These are phyloP conservation scores for Naegleria gruberi DNA, from an alignment of 208 protist species.

Conservation along the genomic window DNA sequence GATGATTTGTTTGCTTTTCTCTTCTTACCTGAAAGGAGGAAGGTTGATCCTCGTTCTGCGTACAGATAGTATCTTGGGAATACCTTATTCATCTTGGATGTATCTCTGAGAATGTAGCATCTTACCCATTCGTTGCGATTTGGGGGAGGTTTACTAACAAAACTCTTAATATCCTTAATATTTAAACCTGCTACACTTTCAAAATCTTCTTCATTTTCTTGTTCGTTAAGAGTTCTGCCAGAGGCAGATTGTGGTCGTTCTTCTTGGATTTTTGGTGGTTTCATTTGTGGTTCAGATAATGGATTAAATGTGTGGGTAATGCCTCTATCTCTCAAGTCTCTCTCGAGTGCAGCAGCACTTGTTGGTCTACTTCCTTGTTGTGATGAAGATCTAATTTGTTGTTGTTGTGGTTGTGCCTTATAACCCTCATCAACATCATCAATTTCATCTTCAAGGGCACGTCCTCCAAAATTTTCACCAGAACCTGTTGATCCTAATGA, in stretches of 20 bases:
- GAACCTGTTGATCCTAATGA: background rate
- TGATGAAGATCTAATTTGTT: background rate
- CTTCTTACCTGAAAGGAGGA: conserved; percentile 52
- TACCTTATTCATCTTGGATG: conserved; percentile 32
- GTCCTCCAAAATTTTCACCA: too few species aligned
- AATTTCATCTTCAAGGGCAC: background rate
- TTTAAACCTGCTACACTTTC: background rate
- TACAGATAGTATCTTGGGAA: conserved; percentile 46
- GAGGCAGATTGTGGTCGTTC: background rate
- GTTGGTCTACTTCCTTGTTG: background rate
- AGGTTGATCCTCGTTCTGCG: conserved; percentile 39
- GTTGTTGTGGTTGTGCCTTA: background rate
- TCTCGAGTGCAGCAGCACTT: background rate
- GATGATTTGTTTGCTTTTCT: conserved; percentile 52
- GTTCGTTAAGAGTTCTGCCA: background rate
- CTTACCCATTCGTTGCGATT: background rate
- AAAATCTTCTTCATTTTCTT: background rate
- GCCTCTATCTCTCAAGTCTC: background rate
- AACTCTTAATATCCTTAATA: background rate
- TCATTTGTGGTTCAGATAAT: background rate
- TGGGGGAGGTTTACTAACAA: background rate
- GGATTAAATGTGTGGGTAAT: background rate
- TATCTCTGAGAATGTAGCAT: background rate
- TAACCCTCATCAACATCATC: background rate
- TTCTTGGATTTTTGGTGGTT: background rate